Base-by-base conservation (phyloP, 371 early-diverging fungal genomes). In the Mucor velutinosus region DNA sequence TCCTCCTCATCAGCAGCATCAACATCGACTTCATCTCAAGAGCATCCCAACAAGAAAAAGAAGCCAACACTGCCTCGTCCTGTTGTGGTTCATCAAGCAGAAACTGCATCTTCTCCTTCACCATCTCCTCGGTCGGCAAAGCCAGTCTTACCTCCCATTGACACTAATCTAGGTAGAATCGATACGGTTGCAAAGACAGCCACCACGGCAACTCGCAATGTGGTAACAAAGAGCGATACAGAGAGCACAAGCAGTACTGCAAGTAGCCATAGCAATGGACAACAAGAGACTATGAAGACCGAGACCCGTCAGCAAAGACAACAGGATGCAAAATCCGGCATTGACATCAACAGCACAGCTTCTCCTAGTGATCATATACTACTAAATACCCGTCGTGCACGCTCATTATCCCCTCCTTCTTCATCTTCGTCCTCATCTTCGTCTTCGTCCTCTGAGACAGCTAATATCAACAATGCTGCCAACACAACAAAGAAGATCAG, bases 111-210 rank as follows among this genome's bases (percentile, higher is more conserved):
- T 27, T 45, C 76, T 64, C 39, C 70, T 55, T 56, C 73, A 17
- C 63, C 74, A 17, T 78, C 79, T 41, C 77, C 79, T 58, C 68
- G 75, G 23, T 76, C 77, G 3, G 75, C 77, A 25, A 76, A 77
- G 41, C 79, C 80, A 1, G 62, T 75, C 30, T 49, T 79, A 29
- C 80, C 80, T 35, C 73, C 77, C 4, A 79, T 79, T 58, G 80
- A 79, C 47, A 79, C 76, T 6, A 74, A 64, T 49, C 41, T 79
- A 25, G 76, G 76, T n/a, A 53, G 72, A 45, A 69, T 64, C 0
- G 43, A 58, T 35, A 47, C n/a, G 1, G 30, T 21, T 55, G 5
- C 21, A n/a, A n/a, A 19, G 19, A 14, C 27, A 58, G 14, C n/a
- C 7, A 27, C n/a, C 19, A 49, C 11, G 11, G 11, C 27, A 39